Evolutionary conservation across 106 monocot genomes (phyloP), one percentile per base, ranked within the genome.

Genomic region (Allium fistulosum): DNA sequence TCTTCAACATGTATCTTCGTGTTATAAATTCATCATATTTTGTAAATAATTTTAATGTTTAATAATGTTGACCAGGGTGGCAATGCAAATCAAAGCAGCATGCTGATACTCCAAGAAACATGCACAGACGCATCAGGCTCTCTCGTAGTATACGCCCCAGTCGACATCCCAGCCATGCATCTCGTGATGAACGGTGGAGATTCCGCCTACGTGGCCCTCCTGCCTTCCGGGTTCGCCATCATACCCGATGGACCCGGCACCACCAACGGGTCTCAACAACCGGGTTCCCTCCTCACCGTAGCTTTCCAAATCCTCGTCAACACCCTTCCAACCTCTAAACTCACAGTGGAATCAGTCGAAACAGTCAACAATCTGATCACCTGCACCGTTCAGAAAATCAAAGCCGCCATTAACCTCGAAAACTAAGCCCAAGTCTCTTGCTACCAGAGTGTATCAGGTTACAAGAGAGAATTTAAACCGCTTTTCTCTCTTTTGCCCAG

Each of bases 281-380:
- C n/a, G 3, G 84, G 84, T 1, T 89, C 81, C 4, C 84, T 89
- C 5, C 82, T 89, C 18, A 89, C 84, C 15, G 80, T 85, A 17
- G 88, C 77, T 7, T 89, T 89, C 71, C 88, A 89, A 80, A 89
- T 89, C 49, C 84, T 89, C 1, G 84, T 89, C 53, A 89, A 77
- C 84, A 67, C 62, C 62, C 77, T 79, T 4, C 82, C 88, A 17
- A 75, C 74, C 14, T 82, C 84, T 9, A 82, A 77, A 66, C 77
- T 85, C 53, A 89, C 81, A 7, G 66, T 78, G 45, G 84, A 89
- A 61, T 89, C 84, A 4, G 84, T 89, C 55, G 82, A 84, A 48
- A 89, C 88, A 4, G 88, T 89, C 69, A 89, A 78, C 79, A 79
- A 77, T 60, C 79, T 89, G 48, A 82, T 89, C 65, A 80, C 84